These are phyloP conservation scores for Tetragonia tetragonoides DNA, from an alignment of 148 eudicot genomes.

Conservation along the genomic window DNA sequence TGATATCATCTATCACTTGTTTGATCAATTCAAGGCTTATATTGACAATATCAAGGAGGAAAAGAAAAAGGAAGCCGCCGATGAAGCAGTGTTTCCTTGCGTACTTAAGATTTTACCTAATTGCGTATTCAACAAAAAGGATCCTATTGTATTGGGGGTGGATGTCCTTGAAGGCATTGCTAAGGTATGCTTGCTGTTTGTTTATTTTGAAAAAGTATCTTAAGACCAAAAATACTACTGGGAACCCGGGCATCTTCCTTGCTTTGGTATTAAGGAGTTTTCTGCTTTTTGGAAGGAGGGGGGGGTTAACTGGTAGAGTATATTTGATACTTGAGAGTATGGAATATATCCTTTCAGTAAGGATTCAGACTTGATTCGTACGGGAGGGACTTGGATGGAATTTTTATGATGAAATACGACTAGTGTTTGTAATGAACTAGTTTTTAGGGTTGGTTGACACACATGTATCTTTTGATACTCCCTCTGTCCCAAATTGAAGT, in stretches of 20 bases:
- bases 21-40: constrained; percentile 88
- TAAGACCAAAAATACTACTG: too few species aligned
- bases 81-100: constrained; percentile 91
- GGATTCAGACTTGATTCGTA: not conserved
- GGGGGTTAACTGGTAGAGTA: too few species aligned
- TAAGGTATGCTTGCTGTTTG: constrained; percentile 46
- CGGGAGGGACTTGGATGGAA: not conserved
- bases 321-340: too few species aligned
- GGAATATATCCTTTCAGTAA: not conserved
- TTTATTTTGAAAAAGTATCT: too few species aligned
- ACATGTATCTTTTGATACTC: too few species aligned
- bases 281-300: too few species aligned
- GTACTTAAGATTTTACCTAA: constrained; percentile 68
- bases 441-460: too few species aligned
- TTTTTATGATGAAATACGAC: too few species aligned
- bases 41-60: constrained; percentile 85
- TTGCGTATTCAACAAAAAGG: constrained; percentile 82
- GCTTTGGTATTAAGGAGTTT: not conserved
- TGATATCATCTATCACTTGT: constrained; percentile 81
- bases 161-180: constrained; percentile 76
- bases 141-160: constrained; percentile 91
- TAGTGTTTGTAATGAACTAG: too few species aligned
- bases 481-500: too few species aligned
- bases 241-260: too few species aligned
- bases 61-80: constrained; percentile 87